Conservation (phyloP, 345 rosid species). For the Laguncularia racemosa region DNA sequence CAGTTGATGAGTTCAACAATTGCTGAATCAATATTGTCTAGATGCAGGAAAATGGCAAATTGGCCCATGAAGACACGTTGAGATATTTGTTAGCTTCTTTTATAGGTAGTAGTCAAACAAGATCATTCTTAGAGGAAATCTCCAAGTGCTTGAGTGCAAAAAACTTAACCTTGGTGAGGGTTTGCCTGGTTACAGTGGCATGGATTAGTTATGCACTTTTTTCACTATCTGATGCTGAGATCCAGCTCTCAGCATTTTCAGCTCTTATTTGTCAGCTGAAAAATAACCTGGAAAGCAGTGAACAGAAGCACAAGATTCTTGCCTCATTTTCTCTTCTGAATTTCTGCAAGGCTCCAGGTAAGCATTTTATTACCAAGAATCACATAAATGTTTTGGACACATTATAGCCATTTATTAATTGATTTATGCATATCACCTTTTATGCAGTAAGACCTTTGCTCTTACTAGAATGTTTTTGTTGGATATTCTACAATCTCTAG, state of each 20-base stretch:
- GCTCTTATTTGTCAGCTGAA: slow-evolving; percentile 35
- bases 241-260: slow-evolving; percentile 34
- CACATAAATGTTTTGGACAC: neutral
- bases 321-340: slow-evolving; percentile 46
- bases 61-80: slow-evolving; percentile 25
- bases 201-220: slow-evolving; percentile 48
- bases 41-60: slow-evolving; percentile 36
- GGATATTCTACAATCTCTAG: too few species aligned
- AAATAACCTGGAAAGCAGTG: slow-evolving; percentile 28
- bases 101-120: slow-evolving; percentile 21
- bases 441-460: too few species aligned
- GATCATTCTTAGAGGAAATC: slow-evolving; percentile 29
- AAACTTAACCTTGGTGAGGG: slow-evolving; percentile 23
- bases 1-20: too few species aligned
- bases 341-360: slow-evolving; percentile 49
- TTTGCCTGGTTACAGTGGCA: slow-evolving; percentile 33
- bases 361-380: slow-evolving; percentile 1
- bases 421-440: neutral
- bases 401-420: neutral
- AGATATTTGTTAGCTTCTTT: slow-evolving; percentile 33
- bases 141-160: slow-evolving; percentile 34
- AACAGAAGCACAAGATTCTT: slow-evolving; percentile 33
- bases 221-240: slow-evolving; percentile 17
- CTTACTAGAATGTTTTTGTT: too few species aligned
- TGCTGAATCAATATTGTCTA: neutral